Evolutionary conservation across 2,329 filamentous ascomycete species (phyloP).

Genomic region (Laburnicola sp.): DNA sequence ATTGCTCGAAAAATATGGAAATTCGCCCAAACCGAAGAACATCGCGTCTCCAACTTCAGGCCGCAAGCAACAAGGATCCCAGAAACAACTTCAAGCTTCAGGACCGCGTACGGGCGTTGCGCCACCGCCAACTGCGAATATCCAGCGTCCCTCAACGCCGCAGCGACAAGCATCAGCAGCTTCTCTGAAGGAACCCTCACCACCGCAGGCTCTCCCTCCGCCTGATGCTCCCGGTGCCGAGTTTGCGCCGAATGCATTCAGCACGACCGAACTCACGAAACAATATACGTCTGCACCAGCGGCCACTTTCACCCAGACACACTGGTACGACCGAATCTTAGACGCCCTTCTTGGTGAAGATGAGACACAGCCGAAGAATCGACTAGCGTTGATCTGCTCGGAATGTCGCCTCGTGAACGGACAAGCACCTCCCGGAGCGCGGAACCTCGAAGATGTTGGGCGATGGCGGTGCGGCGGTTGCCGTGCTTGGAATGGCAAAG

Average conservation of each 20-base stretch:
- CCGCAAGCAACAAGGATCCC: slow-evolving; percentile 37
- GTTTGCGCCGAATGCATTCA: slow-evolving; percentile 74
- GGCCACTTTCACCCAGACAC: slow-evolving; percentile 50
- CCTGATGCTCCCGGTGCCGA: slow-evolving; percentile 54
- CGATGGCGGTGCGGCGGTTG: slow-evolving; percentile 90
- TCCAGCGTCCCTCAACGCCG: slow-evolving; percentile 46
- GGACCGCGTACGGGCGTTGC: slow-evolving; percentile 57
- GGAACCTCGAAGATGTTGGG: slow-evolving; percentile 75
- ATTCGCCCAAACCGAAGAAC: slow-evolving; percentile 53
- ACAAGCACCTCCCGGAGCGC: slow-evolving; percentile 86
- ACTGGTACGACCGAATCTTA: slow-evolving; percentile 94
- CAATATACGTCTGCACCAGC: slow-evolving; percentile 44
- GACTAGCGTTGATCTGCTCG: slow-evolving; percentile 81
- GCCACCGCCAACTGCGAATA: slow-evolving; percentile 68
- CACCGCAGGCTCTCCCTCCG: slow-evolving; percentile 24
- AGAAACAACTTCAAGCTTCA: slow-evolving; percentile 32
- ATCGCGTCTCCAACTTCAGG: slow-evolving; percentile 35
- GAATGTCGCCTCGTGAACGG: slow-evolving; percentile 89
- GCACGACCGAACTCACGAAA: slow-evolving; percentile 26
- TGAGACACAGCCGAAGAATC: slow-evolving; percentile 88
- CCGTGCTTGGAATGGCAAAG: slow-evolving; percentile 76
- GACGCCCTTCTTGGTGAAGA: slow-evolving; percentile 94
- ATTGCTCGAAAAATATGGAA: slow-evolving; percentile 89
- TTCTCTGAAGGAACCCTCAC: slow-evolving; percentile 25
- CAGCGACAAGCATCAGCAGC: slow-evolving; percentile 21